Percentiles rank a stretch among this genome's conserved stretches.
Conservation (phyloP, 768 basidiomycete genomes). For the Leccinum ochraceum region DNA sequence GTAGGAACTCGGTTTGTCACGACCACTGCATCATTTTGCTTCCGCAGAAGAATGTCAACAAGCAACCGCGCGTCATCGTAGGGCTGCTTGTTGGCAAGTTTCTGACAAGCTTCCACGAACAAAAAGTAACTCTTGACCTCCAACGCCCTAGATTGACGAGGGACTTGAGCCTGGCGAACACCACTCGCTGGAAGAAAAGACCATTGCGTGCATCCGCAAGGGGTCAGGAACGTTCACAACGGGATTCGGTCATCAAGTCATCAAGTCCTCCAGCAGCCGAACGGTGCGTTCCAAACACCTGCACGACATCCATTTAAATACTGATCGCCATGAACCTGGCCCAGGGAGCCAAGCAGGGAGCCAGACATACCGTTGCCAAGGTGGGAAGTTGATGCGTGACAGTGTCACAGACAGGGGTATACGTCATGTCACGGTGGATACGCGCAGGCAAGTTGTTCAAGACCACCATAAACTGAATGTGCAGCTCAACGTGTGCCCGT, state of each 20-base stretch:
- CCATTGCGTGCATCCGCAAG: neutral
- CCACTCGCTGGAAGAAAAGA: slow-evolving; percentile 1
- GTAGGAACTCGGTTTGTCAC: slow-evolving; percentile 19
- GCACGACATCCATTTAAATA: neutral
- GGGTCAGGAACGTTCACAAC: neutral
- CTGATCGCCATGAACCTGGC: neutral
- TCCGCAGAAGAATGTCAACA: slow-evolving; percentile 11
- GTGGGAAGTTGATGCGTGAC: slow-evolving; percentile 20
- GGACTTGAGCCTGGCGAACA: slow-evolving; percentile 1
- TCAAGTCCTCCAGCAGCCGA: neutral
- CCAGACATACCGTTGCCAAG: neutral
- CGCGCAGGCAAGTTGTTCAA: slow-evolving; percentile 32
- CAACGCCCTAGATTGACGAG: neutral
- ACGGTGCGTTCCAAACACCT: slow-evolving; percentile 8
- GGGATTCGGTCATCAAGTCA: neutral
- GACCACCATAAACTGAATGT: slow-evolving; percentile 28
- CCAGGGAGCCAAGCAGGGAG: neutral
- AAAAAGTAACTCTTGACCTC: slow-evolving; percentile 9
- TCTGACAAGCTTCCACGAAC: neutral
- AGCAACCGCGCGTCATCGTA: neutral
- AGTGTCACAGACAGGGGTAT: slow-evolving; percentile 29
- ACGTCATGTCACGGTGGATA: slow-evolving; percentile 28
- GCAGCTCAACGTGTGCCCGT: slow-evolving; percentile 32
- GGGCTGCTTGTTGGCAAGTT: neutral
- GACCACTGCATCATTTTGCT: slow-evolving; percentile 17